Base-by-base conservation (phyloP, 805 yeast species). In the Sugiyamaella boreocaroliniensis region DNA sequence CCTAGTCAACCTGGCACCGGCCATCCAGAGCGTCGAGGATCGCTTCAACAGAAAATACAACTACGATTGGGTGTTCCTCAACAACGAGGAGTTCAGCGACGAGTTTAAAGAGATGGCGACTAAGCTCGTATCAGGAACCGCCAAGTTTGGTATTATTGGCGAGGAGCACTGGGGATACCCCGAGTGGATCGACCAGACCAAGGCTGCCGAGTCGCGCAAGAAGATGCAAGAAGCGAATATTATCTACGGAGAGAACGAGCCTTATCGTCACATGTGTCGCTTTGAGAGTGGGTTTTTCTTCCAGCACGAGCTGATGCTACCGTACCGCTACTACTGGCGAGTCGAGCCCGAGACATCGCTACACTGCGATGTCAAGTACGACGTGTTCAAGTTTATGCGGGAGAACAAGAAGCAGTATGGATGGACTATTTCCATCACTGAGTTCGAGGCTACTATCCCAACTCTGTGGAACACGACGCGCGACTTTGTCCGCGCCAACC, bases 211-310 rank as follows among this genome's bases (percentile, higher is more conserved):
- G 48, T 69, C 75, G 11, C 71, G 85, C 50, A 63, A 71, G 49
- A 64, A 66, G 48, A 75, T 82, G 81, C 48, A 51, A 12, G 68
- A 71, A 7, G 62, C 72, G 37, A 65, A 70, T 18, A 74, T 82
- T 26, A 71, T 77, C 11, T 85, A 85, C 63, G 89, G 83, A 14
- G 79, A 71, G 12, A 72, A 78, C 14, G 78, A 79, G 50, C 71
- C 81, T 15, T 86, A 86, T 64, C 73, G 92, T 57, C 85, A 83
- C 64, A 86, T 86, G 95, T 86, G 95, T 66, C 81, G 89, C 45
- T 86, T 81, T 69, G 84, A 85, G 67, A 76, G 84, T 8, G 93
- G 93, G 55, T 84, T 82, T 59, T 84, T 86, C 68, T 83, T 76
- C 67, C 70, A 77, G 49, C 85, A 84, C 63, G 76, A 77, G 48